Base-by-base conservation (phyloP, 495 filamentous ascomycete species). In the Glutinoglossum americanum region DNA sequence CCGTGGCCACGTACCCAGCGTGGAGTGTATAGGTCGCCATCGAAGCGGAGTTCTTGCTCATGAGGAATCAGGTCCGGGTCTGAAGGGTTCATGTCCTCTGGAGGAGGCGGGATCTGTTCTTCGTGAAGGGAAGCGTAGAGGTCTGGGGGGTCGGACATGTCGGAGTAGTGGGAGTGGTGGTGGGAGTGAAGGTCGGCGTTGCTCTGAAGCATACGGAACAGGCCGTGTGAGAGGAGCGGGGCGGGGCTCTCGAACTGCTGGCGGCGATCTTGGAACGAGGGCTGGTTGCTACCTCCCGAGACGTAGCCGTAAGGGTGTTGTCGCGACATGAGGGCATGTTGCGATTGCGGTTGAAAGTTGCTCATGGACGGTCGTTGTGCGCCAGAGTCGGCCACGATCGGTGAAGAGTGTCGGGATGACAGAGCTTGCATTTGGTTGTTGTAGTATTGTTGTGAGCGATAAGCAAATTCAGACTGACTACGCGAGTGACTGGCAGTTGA, bases 1-100 rank as follows among this genome's bases (percentile, higher is more conserved):
- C 85, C 84, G 61, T 84, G 80, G 19, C 84, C 84, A 39, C 84
- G 81, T 23, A 88, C 82, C 81, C 83, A 89, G 53, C 69, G 74
- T 1, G 84, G 85, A 1, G 84, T 88, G 68, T 89, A 88, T 53
- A 88, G 68, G 58, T 89, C 84, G 41, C 81, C 82, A 54, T 81
- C 79, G 58, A 87, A 89, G 32, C 84, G 74, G n/a, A 86, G 69
- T 54, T 85, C 82, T 67, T 89, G 84, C 64, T 84, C 82, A 59
- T 82, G 81, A 13, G 82, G 83, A 19, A 75, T 70, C 58, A 85
- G 71, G 49, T 85, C 80, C 2, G 79, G 80, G 61, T 88, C 81
- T 6, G 72, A 73, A 23, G 83, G 81, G 61, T 83, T 79, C 81
- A 87, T 84, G 65, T 87, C 84, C 57, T 85, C 78, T 2, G 79